Evolutionary conservation across 306 rosid species (phyloP), one percentile per base, ranked within the genome.

Genomic region (Prunus campanulata): DNA sequence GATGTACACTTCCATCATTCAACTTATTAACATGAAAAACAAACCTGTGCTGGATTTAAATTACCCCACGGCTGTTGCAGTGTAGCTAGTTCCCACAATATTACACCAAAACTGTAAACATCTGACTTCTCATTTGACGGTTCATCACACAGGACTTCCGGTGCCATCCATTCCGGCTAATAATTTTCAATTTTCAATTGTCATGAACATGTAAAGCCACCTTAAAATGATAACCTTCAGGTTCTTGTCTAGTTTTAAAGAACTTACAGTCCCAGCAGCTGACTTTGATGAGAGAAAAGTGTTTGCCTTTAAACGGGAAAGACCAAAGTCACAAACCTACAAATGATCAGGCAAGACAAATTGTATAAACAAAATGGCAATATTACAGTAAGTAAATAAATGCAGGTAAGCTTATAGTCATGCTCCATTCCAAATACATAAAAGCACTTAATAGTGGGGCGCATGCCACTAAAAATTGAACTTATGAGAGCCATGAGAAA

Each of bases 141-240:
- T 79, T 92, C 99, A 59, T 96, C 97, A 48, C 99, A 93, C 72
- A 96, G 97, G 83, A 96, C 99, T 87, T 96, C 99, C n/a, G 98
- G 99, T 69, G 99, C 99, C 99, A 96, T 91, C 98, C 99, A 96
- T 82, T 92, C 99, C 52, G 99, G 86, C 90, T 86, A 66, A 70
- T 15, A 76, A 79, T 52, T 57, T 63, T 79, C 75, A 68, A 54
- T 8, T 6, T 67, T 55, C 68, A 39, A 4, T 35, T 71, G 7
- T 70, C 24, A 78, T 15, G 62, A 20, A 72, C 10, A 65, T 11
- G 47, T 47, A 12, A 73, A 61, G 42, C 68, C 42, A 55, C 52
- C 77, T 79, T 44, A 70, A 64, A 73, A 50, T 61, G 69, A 71
- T 20, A 51, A 60, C 29, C 42, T 55, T 32, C 46, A 56, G 67